These are phyloP conservation scores for Datisca glomerata DNA, from an alignment of 306 rosid genomes.

Conservation along the genomic window DNA sequence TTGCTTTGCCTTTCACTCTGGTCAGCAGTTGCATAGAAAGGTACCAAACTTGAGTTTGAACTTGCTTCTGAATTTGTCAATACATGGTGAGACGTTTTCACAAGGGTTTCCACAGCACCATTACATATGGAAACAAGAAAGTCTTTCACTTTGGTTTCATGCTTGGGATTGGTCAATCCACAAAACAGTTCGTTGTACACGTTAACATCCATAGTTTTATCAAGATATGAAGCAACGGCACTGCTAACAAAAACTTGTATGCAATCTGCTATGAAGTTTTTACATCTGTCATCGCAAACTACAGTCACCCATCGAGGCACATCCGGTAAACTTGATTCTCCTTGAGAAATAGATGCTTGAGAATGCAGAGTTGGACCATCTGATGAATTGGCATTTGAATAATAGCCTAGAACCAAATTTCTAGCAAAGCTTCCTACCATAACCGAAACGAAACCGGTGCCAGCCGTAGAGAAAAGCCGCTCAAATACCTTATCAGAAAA, in stretches of 20 bases:
- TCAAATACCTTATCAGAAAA: slow-evolving; percentile 40
- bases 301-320: slow-evolving; percentile 42
- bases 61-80: slow-evolving; percentile 26
- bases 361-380: slow-evolving; percentile 4
- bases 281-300: slow-evolving; percentile 37
- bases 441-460: slow-evolving; percentile 71
- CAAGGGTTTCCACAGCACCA: slow-evolving; percentile 81
- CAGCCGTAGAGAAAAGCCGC: slow-evolving; percentile 51
- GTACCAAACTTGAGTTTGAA: slow-evolving; percentile 12
- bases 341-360: slow-evolving; percentile 1
- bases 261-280: slow-evolving; percentile 40
- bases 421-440: slow-evolving; percentile 93
- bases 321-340: slow-evolving; percentile 20
- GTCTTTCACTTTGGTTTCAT: slow-evolving; percentile 47
- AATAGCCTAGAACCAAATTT: slow-evolving; percentile 65
- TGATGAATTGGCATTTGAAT: slow-evolving; percentile 12
- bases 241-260: slow-evolving; percentile 69
- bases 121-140: slow-evolving; percentile 57
- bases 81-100: slow-evolving; percentile 74
- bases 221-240: slow-evolving; percentile 74
- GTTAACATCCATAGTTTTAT: slow-evolving; percentile 72
- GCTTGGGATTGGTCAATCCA: slow-evolving; percentile 73
- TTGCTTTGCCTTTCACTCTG: slow-evolving; percentile 11
- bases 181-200: slow-evolving; percentile 52
- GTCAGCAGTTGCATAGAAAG: too few species aligned